Conservation (phyloP, 805 yeast genomes). For the Saccharomycopsis sp. region DNA sequence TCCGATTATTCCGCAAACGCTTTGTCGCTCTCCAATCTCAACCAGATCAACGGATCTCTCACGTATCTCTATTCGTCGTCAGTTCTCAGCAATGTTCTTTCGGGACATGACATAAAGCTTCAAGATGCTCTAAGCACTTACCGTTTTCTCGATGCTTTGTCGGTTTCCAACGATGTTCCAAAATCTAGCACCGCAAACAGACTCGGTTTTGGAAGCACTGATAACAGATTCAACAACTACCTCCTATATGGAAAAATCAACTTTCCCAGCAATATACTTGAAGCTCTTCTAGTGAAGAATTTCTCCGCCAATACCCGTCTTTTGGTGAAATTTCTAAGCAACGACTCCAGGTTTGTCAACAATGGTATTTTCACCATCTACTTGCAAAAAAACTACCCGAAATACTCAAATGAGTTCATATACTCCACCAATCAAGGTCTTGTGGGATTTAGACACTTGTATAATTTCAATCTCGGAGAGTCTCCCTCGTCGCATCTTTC, state of each 20-base stretch:
- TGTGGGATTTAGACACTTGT: constrained; percentile 72
- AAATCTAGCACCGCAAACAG: background rate
- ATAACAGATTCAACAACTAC: constrained; percentile 23
- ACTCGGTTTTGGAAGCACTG: background rate
- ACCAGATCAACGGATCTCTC: constrained; percentile 69
- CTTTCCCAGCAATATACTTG: constrained; percentile 79
- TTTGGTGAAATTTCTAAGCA: constrained; percentile 64
- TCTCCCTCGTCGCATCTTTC: constrained; percentile 19
- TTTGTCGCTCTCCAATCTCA: constrained; percentile 57
- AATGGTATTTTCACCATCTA: constrained; percentile 58
- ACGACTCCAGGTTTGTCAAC: constrained; percentile 41
- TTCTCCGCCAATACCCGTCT: constrained; percentile 55
- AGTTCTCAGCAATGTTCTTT: constrained; percentile 45
- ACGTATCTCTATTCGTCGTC: constrained; percentile 72
- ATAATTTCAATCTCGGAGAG: constrained; percentile 45
- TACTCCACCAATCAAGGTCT: constrained; percentile 81
- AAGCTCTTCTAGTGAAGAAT: constrained; percentile 75
- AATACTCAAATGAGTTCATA: constrained; percentile 62
- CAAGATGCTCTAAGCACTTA: constrained; percentile 70
- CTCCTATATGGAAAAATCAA: constrained; percentile 80
- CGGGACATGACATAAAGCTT: constrained; percentile 43
- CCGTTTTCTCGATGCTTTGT: constrained; percentile 44
- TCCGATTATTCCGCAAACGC: constrained; percentile 67
- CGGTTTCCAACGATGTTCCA: background rate
- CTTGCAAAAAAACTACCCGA: constrained; percentile 60